Evolutionary conservation across 345 rosid genomes (phyloP), one percentile per base, ranked within the genome.

Genomic region (Citrus glauca): DNA sequence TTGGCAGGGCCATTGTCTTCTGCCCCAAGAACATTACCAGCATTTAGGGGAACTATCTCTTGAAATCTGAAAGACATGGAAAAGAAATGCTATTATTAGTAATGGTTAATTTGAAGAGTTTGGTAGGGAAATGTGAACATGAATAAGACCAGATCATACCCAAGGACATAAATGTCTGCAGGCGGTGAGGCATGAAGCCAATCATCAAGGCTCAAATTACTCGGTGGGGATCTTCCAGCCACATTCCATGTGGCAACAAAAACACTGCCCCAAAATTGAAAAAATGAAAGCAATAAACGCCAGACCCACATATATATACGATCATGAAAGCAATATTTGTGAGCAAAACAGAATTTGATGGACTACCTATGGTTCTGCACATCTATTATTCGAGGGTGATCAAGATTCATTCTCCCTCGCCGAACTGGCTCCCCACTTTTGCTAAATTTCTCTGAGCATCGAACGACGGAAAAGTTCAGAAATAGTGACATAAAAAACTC

Each of bases 1-100:
- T 96, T 92, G 74, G 98, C 98, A 65, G 98, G 99, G 32, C 98
- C 99, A 50, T 93, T 96, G 87, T 96, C 98, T 89, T 96, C 99
- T 63, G 97, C 92, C 40, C 97, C 99, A 57, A 96, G 93, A 88
- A 96, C 87, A 80, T 96, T 96, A 73, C 98, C 98, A 50, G 99
- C 97, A 84, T 92, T 96, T 73, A 96, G 86, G 84, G 99, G 99
- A 83, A 94, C 99, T 77, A 96, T 91, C 89, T 96, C 99, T 86
- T 96, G 99, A 87, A 96, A 96, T 53, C 99, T 96, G 86, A 62
- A 72, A 69, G 74, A 69, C 66, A 42, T 7, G 32, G 28, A 11
- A 74, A 5, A 22, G 27, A 72, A 19, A 56, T 62, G 38, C 16
- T 37, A 73, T 33, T 40, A 68, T 78, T 19, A 76, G 61, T 63